Evolutionary conservation across 2,329 filamentous ascomycete species (phyloP), one percentile per base, ranked within the genome.

Genomic region (Penicillium nordicum): DNA sequence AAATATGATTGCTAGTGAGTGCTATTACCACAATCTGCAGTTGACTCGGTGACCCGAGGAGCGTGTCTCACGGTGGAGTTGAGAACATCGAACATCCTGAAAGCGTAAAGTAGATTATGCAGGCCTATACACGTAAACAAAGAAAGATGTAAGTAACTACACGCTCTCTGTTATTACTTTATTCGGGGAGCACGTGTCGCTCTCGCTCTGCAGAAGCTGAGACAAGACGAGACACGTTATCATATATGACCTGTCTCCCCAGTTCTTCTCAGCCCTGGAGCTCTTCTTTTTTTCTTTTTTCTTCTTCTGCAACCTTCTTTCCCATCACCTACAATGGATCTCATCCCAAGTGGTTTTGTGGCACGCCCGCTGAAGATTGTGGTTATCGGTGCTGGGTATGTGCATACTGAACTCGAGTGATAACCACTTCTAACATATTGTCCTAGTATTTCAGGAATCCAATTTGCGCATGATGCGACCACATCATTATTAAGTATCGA

Each of bases 371-470:
- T 58, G 41, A 50, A 56, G 38, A 40, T 54, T 27, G 48, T 53
- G 11, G 55, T 57, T 8, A 53, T 53, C 25, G 57, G 57, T 11
- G 57, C 57, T 11, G 57, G 51, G 51, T 54, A 43, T 11, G 51
- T 38, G 25, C 21, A 51, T 36, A 34, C 16, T 34, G 21, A 21
- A 18, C 29, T 51, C n/a, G 38, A 34, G 14, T 16, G 9, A 32
- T 25, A 29, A 21, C 14, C n/a, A 18, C 6, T 16, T 32, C 38
- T 44, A 23, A 36, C 16, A 25, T 0, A 12, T 36, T 32, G 10
- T 12, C 8, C 1, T 27, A 56, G 58, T 6, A 45, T 60, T 9
- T 52, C 50, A 10, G 58, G 58, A 3, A 55, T 60, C 6, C 56
- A 56, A 37, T 56, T 60, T 1, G 58, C 58, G 9, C 51, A 52